Evolutionary conservation across 306 rosid species (phyloP).

Genomic region (Mucuna pruriens): DNA sequence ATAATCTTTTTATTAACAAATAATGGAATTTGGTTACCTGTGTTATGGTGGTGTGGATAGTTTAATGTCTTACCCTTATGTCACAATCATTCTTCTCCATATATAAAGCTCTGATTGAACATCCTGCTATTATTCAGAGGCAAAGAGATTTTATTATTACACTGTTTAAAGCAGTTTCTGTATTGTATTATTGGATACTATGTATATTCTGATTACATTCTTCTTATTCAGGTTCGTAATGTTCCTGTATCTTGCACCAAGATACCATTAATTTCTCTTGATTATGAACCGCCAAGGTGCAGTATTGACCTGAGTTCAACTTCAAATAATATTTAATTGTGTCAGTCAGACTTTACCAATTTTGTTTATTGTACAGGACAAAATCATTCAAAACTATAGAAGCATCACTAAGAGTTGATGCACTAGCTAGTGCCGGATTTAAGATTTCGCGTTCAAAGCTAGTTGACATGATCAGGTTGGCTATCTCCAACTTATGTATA

Average conservation of each 20-base stretch:
- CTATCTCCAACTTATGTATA: not conserved
- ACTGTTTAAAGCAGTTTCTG: not conserved
- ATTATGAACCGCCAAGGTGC: slow-evolving; percentile 93
- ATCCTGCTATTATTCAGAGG: not conserved
- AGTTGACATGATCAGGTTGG: slow-evolving; percentile 82
- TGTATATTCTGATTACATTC: slow-evolving; percentile 29
- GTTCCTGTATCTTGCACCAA: slow-evolving; percentile 75
- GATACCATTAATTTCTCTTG: slow-evolving; percentile 88
- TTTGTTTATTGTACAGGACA: slow-evolving; percentile 61
- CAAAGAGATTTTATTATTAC: not conserved
- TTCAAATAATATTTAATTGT: slow-evolving; percentile 18
- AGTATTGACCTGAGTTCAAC: slow-evolving; percentile 16
- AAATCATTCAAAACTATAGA: slow-evolving; percentile 77
- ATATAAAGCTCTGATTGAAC: slow-evolving; percentile 6
- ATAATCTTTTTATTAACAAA: not conserved
- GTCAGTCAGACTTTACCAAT: not conserved
- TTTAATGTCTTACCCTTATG: not conserved
- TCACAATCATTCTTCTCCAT: not conserved
- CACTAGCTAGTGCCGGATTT: slow-evolving; percentile 96
- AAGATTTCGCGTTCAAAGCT: slow-evolving; percentile 91
- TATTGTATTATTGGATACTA: not conserved
- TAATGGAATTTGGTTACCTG: not conserved
- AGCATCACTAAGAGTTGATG: slow-evolving; percentile 86
- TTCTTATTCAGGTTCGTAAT: slow-evolving; percentile 77
- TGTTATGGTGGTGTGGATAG: not conserved